These are phyloP conservation scores for Parietichytrium sp. DNA, from an alignment of 108 stramenopile species.

Conservation along the genomic window DNA sequence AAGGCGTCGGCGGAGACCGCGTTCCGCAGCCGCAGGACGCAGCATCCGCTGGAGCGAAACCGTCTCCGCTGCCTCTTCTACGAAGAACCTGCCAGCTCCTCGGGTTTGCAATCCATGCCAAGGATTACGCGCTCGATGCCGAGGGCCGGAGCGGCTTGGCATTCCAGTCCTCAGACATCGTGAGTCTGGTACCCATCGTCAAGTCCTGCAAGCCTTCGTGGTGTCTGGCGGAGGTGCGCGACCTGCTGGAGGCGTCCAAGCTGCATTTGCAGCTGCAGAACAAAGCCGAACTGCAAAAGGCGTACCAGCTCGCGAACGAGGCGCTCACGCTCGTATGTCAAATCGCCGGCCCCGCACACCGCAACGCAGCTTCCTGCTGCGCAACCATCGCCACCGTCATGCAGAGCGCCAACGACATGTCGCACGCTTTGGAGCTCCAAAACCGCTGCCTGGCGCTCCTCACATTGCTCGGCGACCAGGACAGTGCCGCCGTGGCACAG, in stretches of 20 bases:
- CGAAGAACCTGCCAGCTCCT: constrained; percentile 44
- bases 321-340: constrained; percentile 72
- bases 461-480: constrained; percentile 76
- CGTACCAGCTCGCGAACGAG: constrained; percentile 76
- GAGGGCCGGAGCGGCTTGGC: too few species aligned
- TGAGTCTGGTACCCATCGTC: constrained; percentile 81
- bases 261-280: constrained; percentile 66
- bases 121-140: constrained; percentile 52
- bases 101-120: constrained; percentile 55
- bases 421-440: constrained; percentile 66
- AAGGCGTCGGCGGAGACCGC: too few species aligned
- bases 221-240: constrained; percentile 73
- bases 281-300: constrained; percentile 59
- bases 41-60: too few species aligned
- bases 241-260: constrained; percentile 59
- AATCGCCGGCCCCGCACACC: constrained; percentile 73
- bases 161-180: constrained; percentile 74
- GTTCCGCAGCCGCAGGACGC: too few species aligned
- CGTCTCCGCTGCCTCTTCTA: neutral
- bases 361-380: constrained; percentile 69
- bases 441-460: constrained; percentile 68
- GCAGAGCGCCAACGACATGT: constrained; percentile 69
- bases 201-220: constrained; percentile 77
- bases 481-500: constrained; percentile 63
- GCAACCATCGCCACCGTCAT: constrained; percentile 72